phyloP scores from a whole-genome alignment of 345 rosid genomes.

The Passiflora organensis region DNA sequence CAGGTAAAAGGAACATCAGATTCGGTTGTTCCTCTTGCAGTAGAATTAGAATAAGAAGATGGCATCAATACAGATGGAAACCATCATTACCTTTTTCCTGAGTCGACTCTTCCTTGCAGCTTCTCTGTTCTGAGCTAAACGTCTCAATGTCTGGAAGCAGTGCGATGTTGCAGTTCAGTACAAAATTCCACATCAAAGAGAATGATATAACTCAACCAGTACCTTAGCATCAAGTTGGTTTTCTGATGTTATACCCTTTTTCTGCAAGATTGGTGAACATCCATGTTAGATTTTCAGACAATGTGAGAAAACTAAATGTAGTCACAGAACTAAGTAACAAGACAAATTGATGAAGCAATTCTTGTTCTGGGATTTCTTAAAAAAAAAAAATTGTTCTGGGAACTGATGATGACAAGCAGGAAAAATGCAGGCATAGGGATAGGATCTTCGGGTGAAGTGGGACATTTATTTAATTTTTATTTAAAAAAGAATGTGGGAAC shows the following conservation, averaged over 20 bases:
- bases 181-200: too few species aligned
- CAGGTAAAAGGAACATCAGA: constrained; percentile 5
- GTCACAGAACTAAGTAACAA: too few species aligned
- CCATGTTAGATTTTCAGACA: too few species aligned
- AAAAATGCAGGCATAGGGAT: too few species aligned
- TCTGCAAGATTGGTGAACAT: constrained; percentile 45
- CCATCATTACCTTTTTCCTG: constrained; percentile 68
- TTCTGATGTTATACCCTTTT: constrained; percentile 75
- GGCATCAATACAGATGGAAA: neutral
- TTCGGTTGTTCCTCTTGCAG: too few species aligned
- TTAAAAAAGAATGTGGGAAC: constrained; percentile 5
- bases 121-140: constrained; percentile 99
- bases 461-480: constrained; percentile 10
- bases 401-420: too few species aligned
- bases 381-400: too few species aligned
- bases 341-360: constrained; percentile 19
- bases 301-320: constrained; percentile 4
- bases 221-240: constrained; percentile 95
- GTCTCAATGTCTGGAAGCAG: constrained; percentile 74
- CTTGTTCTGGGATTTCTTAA: too few species aligned
- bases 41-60: too few species aligned
- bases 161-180: too few species aligned
- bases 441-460: constrained; percentile 21
- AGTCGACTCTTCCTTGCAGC: constrained; percentile 98
- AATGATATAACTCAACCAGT: neutral